Evolutionary conservation across 2,329 filamentous ascomycete species (phyloP).

Genomic region (Xylariaceae sp.): DNA sequence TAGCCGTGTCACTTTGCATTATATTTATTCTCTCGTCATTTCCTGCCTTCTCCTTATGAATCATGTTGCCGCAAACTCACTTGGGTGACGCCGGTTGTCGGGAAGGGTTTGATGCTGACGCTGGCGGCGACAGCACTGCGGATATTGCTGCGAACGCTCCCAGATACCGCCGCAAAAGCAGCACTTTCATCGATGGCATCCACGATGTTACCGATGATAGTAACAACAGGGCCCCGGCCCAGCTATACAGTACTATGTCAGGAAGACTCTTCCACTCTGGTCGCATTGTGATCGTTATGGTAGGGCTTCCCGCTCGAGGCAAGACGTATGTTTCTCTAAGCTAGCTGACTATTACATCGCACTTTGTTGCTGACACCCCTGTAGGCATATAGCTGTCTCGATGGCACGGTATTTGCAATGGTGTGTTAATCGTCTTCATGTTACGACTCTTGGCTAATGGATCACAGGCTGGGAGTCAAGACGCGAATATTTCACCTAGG

Average conservation of each 20-base stretch:
- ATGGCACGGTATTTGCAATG: conserved; percentile 92
- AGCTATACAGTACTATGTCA: conserved; percentile 98
- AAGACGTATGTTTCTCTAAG: conserved; percentile 70
- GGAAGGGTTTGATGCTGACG: conserved; percentile 21
- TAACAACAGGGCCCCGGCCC: conserved; percentile 84
- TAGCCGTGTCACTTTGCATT: not conserved
- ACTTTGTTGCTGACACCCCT: conserved; percentile 18
- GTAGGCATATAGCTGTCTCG: conserved; percentile 89
- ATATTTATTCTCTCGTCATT: not conserved
- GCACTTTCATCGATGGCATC: conserved; percentile 95
- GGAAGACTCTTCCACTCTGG: conserved; percentile 96
- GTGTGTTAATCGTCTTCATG: conserved; percentile 45
- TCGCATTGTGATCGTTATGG: conserved; percentile 95
- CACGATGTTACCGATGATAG: conserved; percentile 88
- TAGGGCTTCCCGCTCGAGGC: conserved; percentile 89
- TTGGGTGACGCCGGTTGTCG: conserved; percentile 22
- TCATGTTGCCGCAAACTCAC: conserved; percentile 24
- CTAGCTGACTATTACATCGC: not conserved
- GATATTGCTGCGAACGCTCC: conserved; percentile 91
- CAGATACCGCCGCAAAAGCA: conserved; percentile 87
- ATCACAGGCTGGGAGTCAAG: conserved; percentile 84
- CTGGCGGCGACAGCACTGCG: conserved; percentile 67
- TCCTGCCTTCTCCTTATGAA: conserved; percentile 1
- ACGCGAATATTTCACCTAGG: conserved; percentile 97
- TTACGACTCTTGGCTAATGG: conserved; percentile 17